Conservation (phyloP, 75 land plant species). For the Selaginella moellendorffii region DNA sequence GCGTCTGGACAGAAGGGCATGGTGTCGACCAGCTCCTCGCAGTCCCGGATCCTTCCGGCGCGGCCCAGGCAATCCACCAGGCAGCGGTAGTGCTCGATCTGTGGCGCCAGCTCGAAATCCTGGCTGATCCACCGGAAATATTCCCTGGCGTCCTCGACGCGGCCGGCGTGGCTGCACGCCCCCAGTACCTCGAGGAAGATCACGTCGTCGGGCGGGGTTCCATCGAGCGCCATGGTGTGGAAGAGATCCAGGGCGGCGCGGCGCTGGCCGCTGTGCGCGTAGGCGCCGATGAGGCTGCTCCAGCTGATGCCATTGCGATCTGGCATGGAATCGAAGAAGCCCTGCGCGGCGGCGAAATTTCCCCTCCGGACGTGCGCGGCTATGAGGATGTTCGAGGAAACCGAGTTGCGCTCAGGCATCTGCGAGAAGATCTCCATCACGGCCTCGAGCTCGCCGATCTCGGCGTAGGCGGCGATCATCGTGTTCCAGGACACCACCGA, state of each 20-base stretch:
- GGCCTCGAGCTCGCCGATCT: background rate
- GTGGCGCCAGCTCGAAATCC: slow-evolving; percentile 16
- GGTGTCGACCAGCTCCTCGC: slow-evolving; percentile 16
- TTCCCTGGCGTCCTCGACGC: slow-evolving; percentile 20
- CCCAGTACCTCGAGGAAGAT: background rate
- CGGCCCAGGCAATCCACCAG: slow-evolving; percentile 34
- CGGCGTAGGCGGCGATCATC: background rate
- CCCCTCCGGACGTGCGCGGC: background rate
- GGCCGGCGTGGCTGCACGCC: slow-evolving; percentile 27
- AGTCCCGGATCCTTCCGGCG: slow-evolving; percentile 23
- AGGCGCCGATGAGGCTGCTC: background rate
- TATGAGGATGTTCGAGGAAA: background rate
- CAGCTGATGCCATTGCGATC: background rate
- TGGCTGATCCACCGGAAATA: slow-evolving; percentile 19
- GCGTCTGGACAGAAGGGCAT: slow-evolving; percentile 24
- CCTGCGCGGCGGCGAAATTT: background rate
- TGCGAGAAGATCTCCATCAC: background rate
- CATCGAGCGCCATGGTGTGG: background rate
- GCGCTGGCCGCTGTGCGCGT: background rate
- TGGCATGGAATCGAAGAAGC: background rate
- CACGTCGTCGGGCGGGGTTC: background rate
- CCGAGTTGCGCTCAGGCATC: background rate
- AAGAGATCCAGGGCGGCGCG: background rate
- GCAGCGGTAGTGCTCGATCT: slow-evolving; percentile 30
- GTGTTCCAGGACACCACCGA: background rate